Evolutionary conservation across 2,329 filamentous ascomycete genomes (phyloP).

Genomic region (Leptoxyphium fumago): DNA sequence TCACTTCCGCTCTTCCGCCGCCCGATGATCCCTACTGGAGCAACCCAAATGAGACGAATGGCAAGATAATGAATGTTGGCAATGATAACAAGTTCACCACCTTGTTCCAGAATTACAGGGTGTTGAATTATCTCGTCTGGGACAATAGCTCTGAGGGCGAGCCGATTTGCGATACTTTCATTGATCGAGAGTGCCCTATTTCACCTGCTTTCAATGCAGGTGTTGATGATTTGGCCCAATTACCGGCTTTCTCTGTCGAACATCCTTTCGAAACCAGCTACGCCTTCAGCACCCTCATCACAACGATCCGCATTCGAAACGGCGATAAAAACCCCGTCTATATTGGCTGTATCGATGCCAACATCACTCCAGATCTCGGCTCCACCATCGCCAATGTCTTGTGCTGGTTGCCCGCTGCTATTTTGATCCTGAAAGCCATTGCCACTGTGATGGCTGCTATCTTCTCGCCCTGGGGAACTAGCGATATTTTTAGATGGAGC

Average conservation of each 20-base stretch:
- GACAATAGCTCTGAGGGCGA: constrained; percentile 27
- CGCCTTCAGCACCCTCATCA: constrained; percentile 66
- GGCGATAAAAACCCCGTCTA: constrained; percentile 49
- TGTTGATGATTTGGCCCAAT: constrained; percentile 32
- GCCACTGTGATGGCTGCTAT: constrained; percentile 75
- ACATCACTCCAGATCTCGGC: constrained; percentile 72
- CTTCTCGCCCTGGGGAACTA: constrained; percentile 85
- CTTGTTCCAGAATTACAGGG: constrained; percentile 53
- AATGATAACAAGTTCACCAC: constrained; percentile 51
- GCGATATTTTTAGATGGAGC: constrained; percentile 87
- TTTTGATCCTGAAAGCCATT: constrained; percentile 65
- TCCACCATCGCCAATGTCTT: constrained; percentile 50
- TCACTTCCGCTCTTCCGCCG: constrained; percentile 43
- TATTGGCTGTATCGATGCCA: constrained; percentile 69
- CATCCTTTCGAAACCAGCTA: constrained; percentile 72
- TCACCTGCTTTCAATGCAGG: constrained; percentile 54
- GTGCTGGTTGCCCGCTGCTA: constrained; percentile 59
- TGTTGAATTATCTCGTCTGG: constrained; percentile 64
- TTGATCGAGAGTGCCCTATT: constrained; percentile 55
- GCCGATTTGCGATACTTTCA: constrained; percentile 50
- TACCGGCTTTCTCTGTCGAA: constrained; percentile 60
- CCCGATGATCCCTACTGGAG: constrained; percentile 45
- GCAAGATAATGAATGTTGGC: constrained; percentile 62
- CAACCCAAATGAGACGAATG: constrained; percentile 45
- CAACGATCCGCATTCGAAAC: constrained; percentile 59